Conservation (phyloP, 805 yeast genomes). For the Torulaspora indica region DNA sequence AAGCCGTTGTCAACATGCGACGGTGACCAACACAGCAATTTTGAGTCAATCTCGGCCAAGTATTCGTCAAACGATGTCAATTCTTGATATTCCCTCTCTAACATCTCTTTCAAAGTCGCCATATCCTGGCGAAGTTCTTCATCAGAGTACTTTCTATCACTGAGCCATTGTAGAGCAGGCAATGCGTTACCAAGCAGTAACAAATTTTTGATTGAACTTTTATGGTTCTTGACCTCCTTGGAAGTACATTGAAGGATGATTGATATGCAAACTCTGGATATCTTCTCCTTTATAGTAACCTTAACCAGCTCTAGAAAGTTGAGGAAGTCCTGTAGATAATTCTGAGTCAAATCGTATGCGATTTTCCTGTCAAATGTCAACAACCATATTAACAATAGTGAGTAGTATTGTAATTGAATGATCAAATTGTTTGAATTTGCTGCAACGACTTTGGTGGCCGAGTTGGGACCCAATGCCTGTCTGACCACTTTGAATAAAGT, state of each 20-base stretch:
- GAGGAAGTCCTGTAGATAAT: slow-evolving; percentile 46
- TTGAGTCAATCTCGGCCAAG: slow-evolving; percentile 73
- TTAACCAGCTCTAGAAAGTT: slow-evolving; percentile 53
- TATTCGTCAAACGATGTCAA: slow-evolving; percentile 93
- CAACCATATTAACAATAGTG: slow-evolving; percentile 77
- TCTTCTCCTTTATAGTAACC: slow-evolving; percentile 85
- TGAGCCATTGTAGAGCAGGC: slow-evolving; percentile 59
- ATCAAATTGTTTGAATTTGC: slow-evolving; percentile 42
- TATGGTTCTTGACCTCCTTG: slow-evolving; percentile 36
- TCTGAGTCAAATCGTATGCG: slow-evolving; percentile 50
- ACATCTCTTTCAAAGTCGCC: slow-evolving; percentile 48
- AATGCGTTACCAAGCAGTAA: slow-evolving; percentile 72
- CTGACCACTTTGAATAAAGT: slow-evolving; percentile 46
- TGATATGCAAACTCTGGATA: slow-evolving; percentile 78
- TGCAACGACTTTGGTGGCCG: slow-evolving; percentile 32
- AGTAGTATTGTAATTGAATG: slow-evolving; percentile 79
- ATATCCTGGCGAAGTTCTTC: slow-evolving; percentile 81
- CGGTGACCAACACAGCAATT: slow-evolving; percentile 81
- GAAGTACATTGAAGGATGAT: slow-evolving; percentile 59
- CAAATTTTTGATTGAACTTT: slow-evolving; percentile 58
- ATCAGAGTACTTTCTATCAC: slow-evolving; percentile 90
- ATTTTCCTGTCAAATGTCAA: slow-evolving; percentile 62
- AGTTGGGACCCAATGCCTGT: slow-evolving; percentile 33
- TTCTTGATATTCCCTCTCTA: slow-evolving; percentile 67
- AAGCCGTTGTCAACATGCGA: slow-evolving; percentile 84